Base-by-base conservation (phyloP, 164 flowering plant species). In the Dillenia turbinata region DNA sequence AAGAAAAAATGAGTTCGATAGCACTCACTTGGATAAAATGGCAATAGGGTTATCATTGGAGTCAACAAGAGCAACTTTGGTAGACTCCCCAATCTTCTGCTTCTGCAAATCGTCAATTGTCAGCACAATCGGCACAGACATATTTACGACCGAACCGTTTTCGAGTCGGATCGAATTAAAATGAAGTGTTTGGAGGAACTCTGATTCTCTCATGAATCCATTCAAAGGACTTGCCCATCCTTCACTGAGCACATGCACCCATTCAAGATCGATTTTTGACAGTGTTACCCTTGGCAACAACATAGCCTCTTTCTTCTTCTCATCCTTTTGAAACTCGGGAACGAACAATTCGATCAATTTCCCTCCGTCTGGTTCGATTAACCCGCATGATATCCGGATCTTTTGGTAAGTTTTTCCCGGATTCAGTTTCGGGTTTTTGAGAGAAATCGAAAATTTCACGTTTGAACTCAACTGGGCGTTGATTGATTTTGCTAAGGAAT, bases 171-270 rank as follows among this genome's bases (percentile, higher is more conserved):
- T 79, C 50, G 86, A 83, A 61, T 81, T 80, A 66, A 94, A 94
- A 88, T 94, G 99, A 91, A 94, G 97, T 60, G 97, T 91, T 91
- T 94, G 97, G 94, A 94, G 99, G 96, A 89, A 91, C 96, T 91
- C 92, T 65, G 84, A 73, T 70, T 94, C 92, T 69, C 88, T 77
- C 99, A 94, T 94, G 89, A 94, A 94, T 16, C 83, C 83, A 15
- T 61, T 43, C 9, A 79, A 75, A 3, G 83, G 83, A 57, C 80
- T 77, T 9, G 83, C 80, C 83, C 83, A 79, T 7, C 83, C 83
- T 47, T 79, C 83, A 54, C 83, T 72, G 11, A 79, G 60, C 6
- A 79, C 96, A 70, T 94, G 99, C 11, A 89, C 96, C 99, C 99
- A 94, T 65, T 94, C 69, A 12, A 85, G 67, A 64, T 94, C 99